Evolutionary conservation across 1,284 basidiomycete species (phyloP), one percentile per base, ranked within the genome.

Genomic region (Cryptococcus sp.): DNA sequence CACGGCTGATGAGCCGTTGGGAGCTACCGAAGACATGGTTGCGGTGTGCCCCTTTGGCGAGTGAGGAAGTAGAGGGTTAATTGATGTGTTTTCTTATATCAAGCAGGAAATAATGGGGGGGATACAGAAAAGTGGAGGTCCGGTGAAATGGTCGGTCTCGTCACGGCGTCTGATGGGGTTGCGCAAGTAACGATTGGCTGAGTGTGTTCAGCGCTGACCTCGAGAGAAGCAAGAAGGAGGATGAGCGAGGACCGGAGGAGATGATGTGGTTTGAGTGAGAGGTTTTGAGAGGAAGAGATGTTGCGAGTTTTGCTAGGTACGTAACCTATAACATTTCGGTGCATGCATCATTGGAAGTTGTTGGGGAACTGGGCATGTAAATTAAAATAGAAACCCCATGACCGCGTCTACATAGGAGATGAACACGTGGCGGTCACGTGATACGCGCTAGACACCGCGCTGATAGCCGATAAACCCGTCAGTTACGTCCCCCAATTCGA

Each of bases 21-120:
- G 22, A 55, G 67, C 56, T 54, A 56, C 61, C 46, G 63, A 55
- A 54, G 73, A 62, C 68, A 68, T 68, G 56, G 41, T 43, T 44
- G 54, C 23, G 26, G 22, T 26, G 17, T n/a, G 20, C 43, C 46
- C 51, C 43, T 26, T 26, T 44, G 40, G 29, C n/a, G 39, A 26
- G 22, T 39, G 25, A 15, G 50, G 44, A 22, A 15, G 13, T 17
- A 46, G 44, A 46, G 22, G 40, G 50, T 15, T 20, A 39, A 40
- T n/a, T 19, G 40, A 52, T 38, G 22, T 22, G 29, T 2, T 34
- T 34, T 34, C 8, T 11, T 44, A 6, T 44, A 44, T n/a, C 41
- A n/a, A 44, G 41, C n/a, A 6, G 2, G 15, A 16, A 44, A 44
- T 10, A 15, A 22, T 22, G 41, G 29, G 29, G 29, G 29, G 13